Conservation (phyloP, 1,284 basidiomycete genomes). For the Porogramme epimiltina region DNA sequence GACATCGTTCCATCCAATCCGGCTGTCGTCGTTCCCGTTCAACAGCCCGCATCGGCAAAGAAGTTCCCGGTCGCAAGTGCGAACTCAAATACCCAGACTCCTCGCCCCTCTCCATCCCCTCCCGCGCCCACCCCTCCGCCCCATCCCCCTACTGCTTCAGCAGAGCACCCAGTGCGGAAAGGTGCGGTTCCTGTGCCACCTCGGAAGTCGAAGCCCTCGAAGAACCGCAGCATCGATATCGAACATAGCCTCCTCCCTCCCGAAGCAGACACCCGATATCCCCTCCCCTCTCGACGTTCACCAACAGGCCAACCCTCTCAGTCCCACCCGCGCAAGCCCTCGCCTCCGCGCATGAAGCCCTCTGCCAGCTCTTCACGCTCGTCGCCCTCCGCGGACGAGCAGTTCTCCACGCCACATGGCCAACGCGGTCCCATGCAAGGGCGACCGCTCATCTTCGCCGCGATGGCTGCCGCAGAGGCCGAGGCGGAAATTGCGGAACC, state of each 20-base stretch:
- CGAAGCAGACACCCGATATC: conserved; percentile 21
- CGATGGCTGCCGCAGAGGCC: conserved; percentile 26
- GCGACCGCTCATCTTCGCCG: conserved; percentile 33
- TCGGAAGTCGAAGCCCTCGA: conserved; percentile 7
- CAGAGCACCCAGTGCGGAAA: not conserved
- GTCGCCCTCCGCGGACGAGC: conserved; percentile 1
- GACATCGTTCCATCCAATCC: conserved; percentile 8
- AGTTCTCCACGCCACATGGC: not conserved
- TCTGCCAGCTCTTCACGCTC: conserved; percentile 2
- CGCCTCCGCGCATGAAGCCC: conserved; percentile 5
- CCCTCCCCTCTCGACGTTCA: conserved; percentile 17
- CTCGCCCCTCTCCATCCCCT: not conserved
- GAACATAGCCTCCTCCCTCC: conserved; percentile 19
- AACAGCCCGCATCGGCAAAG: not conserved
- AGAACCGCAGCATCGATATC: conserved; percentile 14
- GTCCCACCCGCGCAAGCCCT: not conserved
- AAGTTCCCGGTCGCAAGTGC: not conserved
- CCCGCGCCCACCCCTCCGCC: not conserved
- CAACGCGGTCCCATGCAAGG: conserved; percentile 26
- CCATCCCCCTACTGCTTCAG: not conserved
- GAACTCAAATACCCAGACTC: conserved; percentile 1
- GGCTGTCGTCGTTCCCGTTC: not conserved
- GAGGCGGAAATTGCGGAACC: conserved; percentile 23
- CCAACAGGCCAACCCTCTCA: conserved; percentile 8
- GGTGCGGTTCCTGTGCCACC: not conserved